Evolutionary conservation across 306 rosid species (phyloP), one percentile per base, ranked within the genome.

Genomic region (Trichosanthes cucumerina): DNA sequence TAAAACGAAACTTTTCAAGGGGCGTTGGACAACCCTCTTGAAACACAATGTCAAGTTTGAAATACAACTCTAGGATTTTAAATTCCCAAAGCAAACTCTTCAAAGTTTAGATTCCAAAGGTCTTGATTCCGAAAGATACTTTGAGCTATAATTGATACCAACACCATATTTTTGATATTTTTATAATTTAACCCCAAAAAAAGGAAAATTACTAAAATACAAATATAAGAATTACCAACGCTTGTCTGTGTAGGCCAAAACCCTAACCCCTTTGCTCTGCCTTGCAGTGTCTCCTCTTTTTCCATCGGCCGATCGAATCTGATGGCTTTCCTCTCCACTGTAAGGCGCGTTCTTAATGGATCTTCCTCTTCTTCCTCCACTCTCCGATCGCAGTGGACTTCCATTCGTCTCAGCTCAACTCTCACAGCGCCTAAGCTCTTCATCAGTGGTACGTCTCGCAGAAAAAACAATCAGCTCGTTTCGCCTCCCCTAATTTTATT

Each of bases 361-460:
- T 77, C 87, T 2, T 83, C 86, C 41, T 77, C 74, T n/a, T 18
- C 79, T 24, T 78, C 83, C 0, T 79, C 91, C 47, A 31, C 81
- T 80, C 76, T 88, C 72, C 88, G 58, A 53, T 85, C 89, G 1
- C 76, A 71, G 15, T 80, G 82, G 16, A 49, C 77, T 43, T 77
- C 85, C 9, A 60, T 82, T 86, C 91, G 96, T 81, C 85, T 85
- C 84, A 76, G 75, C 34, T 87, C 98, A 65, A 91, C 98, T 81
- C 97, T 93, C 84, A 93, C 93, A 24, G 82, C 90, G 24, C 93
- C 94, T 0, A 93, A 86, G 83, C 94, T 91, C 43, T 93, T 93
- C 84, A 76, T 93, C 81, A 91, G 94, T 79, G 94, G 96, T 93
- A 79, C 26, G 80, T 26, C 28, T 78, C 33, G 4, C 33, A 39